These are phyloP conservation scores for Metschnikowia dekortorum DNA, from an alignment of 805 yeast genomes.

Conservation along the genomic window DNA sequence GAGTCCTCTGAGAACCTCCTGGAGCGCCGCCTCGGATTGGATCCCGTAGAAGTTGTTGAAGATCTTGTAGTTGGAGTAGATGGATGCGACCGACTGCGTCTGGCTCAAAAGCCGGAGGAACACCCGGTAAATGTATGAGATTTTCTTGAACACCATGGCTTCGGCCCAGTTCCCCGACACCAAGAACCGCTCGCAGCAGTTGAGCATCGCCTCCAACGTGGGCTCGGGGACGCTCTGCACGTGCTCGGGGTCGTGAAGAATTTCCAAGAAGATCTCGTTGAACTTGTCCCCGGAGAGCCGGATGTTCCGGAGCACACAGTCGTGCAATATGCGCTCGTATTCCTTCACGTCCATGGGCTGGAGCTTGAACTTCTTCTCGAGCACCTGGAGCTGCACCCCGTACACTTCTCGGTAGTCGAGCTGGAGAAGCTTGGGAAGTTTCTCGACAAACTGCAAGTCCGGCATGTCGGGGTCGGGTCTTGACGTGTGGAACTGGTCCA, in stretches of 20 bases:
- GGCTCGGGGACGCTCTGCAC: not conserved
- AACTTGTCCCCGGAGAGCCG: slow-evolving; percentile 21
- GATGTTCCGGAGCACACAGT: slow-evolving; percentile 8
- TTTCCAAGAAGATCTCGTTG: slow-evolving; percentile 11
- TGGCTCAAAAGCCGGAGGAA: slow-evolving; percentile 19
- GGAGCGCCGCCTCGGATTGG: slow-evolving; percentile 9
- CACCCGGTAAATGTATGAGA: slow-evolving; percentile 27
- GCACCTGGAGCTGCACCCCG: slow-evolving; percentile 15
- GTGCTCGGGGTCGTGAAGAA: slow-evolving; percentile 1
- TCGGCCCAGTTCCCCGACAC: slow-evolving; percentile 31
- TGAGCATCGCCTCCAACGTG: slow-evolving; percentile 15
- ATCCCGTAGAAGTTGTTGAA: slow-evolving; percentile 28
- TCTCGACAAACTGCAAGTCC: not conserved
- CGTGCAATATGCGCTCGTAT: slow-evolving; percentile 3
- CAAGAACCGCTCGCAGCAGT: slow-evolving; percentile 27
- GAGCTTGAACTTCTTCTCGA: not conserved
- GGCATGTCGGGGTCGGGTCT: not conserved
- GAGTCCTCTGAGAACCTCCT: slow-evolving; percentile 7
- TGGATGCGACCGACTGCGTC: slow-evolving; percentile 10
- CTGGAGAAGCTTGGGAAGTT: slow-evolving; percentile 20
- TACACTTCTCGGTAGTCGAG: slow-evolving; percentile 16
- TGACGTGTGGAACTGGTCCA: slow-evolving; percentile 5
- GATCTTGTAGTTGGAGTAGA: slow-evolving; percentile 16
- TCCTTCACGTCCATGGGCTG: slow-evolving; percentile 1
- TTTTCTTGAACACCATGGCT: slow-evolving; percentile 15